Evolutionary conservation across 805 yeast species (phyloP).

Genomic region (Yarrowia deformans): DNA sequence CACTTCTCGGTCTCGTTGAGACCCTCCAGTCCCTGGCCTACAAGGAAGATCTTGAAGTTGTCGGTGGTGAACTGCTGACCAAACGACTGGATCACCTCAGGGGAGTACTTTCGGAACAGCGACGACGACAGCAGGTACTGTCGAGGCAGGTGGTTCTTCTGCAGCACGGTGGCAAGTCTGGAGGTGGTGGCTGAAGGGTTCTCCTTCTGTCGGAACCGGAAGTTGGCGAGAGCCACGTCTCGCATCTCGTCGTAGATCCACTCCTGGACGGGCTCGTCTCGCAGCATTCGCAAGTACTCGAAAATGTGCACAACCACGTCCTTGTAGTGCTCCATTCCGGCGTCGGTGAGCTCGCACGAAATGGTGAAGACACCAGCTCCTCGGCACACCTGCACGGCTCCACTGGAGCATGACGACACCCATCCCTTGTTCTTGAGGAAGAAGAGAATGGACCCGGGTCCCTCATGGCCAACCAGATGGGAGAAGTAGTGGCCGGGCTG

Average conservation of each 20-base stretch:
- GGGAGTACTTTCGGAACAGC: slow-evolving; percentile 66
- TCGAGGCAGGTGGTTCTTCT: slow-evolving; percentile 67
- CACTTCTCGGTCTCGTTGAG: slow-evolving; percentile 69
- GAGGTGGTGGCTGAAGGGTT: slow-evolving; percentile 78
- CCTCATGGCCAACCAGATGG: slow-evolving; percentile 92
- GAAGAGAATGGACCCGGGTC: slow-evolving; percentile 80
- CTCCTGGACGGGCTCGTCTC: slow-evolving; percentile 65
- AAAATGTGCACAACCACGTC: slow-evolving; percentile 66
- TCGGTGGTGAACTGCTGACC: slow-evolving; percentile 59
- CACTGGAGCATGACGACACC: slow-evolving; percentile 82
- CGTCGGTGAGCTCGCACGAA: slow-evolving; percentile 75
- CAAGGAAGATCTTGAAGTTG: slow-evolving; percentile 66
- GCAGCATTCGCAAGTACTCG: slow-evolving; percentile 73
- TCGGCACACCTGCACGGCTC: slow-evolving; percentile 61
- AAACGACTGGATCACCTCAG: slow-evolving; percentile 59
- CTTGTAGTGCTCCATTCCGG: slow-evolving; percentile 68
- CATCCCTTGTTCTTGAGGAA: slow-evolving; percentile 74
- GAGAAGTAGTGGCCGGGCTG: slow-evolving; percentile 75
- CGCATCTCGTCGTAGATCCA: slow-evolving; percentile 83
- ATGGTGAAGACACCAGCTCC: slow-evolving; percentile 74
- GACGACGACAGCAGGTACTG: slow-evolving; percentile 65
- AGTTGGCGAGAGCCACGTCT: slow-evolving; percentile 70
- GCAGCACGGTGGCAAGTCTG: slow-evolving; percentile 65
- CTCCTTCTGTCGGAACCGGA: slow-evolving; percentile 80
- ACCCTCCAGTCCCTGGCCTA: slow-evolving; percentile 60